Conservation (phyloP, 2,329 filamentous ascomycete species). For the Curvularia lunata region DNA sequence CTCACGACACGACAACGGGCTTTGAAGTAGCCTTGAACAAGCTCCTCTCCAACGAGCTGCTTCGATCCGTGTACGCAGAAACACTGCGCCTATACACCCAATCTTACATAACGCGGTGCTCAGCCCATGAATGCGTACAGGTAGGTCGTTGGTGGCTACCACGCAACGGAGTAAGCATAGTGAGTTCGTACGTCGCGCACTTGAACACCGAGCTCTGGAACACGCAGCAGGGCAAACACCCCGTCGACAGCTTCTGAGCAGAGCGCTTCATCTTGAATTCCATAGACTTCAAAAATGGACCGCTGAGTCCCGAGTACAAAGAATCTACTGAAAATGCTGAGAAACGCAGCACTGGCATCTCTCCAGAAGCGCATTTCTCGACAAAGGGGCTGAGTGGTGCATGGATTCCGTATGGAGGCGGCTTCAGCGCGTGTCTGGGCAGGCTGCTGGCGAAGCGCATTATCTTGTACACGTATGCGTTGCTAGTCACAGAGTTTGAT, state of each 20-base stretch:
- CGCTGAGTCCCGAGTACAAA: background rate
- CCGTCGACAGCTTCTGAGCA: background rate
- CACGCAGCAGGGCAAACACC: too few relatives aligned
- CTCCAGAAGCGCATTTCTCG: background rate
- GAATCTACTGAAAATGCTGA: background rate
- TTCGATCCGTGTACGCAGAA: background rate
- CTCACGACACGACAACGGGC: background rate
- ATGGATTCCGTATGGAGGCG: background rate
- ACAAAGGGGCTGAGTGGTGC: background rate
- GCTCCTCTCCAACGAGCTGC: background rate
- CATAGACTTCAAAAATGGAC: background rate
- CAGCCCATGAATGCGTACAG: too few relatives aligned
- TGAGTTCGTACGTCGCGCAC: too few relatives aligned
- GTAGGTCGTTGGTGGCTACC: too few relatives aligned
- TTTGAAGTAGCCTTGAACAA: background rate
- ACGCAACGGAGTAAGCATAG: too few relatives aligned
- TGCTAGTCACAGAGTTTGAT: background rate
- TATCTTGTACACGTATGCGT: background rate
- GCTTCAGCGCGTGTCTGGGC: background rate
- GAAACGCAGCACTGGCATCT: accelerated
- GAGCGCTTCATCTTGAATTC: background rate
- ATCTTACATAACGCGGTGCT: too few relatives aligned
- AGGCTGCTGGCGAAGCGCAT: background rate
- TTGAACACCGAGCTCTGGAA: too few relatives aligned
- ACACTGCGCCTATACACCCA: too few relatives aligned